Evolutionary conservation across 306 rosid species (phyloP).

Genomic region (Crotalaria pallida): DNA sequence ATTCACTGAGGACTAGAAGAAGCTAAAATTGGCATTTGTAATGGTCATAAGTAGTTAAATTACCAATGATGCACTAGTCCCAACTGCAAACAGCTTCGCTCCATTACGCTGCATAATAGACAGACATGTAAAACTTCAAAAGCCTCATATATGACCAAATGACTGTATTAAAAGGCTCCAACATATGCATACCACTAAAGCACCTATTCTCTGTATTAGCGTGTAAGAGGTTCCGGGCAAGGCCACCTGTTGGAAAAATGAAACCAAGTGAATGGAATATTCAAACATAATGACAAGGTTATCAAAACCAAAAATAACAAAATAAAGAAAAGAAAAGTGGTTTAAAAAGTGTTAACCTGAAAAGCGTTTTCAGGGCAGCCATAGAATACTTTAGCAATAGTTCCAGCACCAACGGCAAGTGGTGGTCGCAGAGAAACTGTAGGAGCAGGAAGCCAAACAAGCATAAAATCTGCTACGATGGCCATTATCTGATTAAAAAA

Average conservation of each 20-base stretch:
- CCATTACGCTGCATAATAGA: constrained; percentile 76
- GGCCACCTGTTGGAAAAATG: constrained; percentile 41
- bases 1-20: neutral
- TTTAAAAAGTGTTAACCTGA: constrained; percentile 49
- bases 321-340: neutral
- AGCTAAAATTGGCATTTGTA: neutral
- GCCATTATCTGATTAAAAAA: constrained; percentile 66
- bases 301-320: neutral
- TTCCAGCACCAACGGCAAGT: constrained; percentile 66
- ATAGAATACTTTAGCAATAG: constrained; percentile 67
- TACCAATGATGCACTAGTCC: constrained; percentile 74
- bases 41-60: neutral
- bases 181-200: constrained; percentile 62
- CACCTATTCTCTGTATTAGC: constrained; percentile 55
- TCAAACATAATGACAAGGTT: neutral
- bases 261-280: neutral
- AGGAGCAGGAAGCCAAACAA: constrained; percentile 93
- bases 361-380: constrained; percentile 97
- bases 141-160: neutral
- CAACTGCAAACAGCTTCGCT: constrained; percentile 84
- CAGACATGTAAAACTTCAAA: constrained; percentile 7
- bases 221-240: constrained; percentile 50
- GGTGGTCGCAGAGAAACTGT: constrained; percentile 82
- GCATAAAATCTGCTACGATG: constrained; percentile 95
- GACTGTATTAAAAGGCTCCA: neutral